phyloP scores from a whole-genome alignment of 805 yeast species.

The Komagataella mondaviorum region DNA sequence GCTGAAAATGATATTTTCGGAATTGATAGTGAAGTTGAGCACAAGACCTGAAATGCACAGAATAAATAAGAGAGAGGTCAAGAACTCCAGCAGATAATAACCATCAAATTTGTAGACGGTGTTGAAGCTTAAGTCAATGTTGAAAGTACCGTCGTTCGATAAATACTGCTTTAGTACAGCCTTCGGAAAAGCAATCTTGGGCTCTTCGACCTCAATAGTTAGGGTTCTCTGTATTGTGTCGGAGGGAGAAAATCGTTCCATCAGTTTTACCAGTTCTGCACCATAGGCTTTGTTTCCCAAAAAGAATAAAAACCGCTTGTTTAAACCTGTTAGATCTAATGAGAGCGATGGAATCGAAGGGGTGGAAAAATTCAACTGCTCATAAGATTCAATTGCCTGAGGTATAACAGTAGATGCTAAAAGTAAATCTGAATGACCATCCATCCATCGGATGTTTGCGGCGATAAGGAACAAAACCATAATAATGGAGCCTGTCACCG shows the following conservation, averaged over 20 bases:
- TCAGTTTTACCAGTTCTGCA: slow-evolving; percentile 8
- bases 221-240: slow-evolving; percentile 4
- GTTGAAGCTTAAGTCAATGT: slow-evolving; percentile 8
- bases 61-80: slow-evolving; percentile 35
- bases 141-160: slow-evolving; percentile 5
- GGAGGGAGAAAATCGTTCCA: not conserved
- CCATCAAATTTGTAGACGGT: slow-evolving; percentile 30
- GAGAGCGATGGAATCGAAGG: not conserved
- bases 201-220: slow-evolving; percentile 13
- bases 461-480: slow-evolving; percentile 14
- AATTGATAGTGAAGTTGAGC: slow-evolving; percentile 23
- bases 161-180: slow-evolving; percentile 2
- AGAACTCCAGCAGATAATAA: slow-evolving; percentile 42
- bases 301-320: slow-evolving; percentile 9
- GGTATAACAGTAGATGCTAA: not conserved
- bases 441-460: slow-evolving; percentile 21
- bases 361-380: not conserved
- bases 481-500: slow-evolving; percentile 16
- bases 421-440: slow-evolving; percentile 6
- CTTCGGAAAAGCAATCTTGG: slow-evolving; percentile 9
- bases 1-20: slow-evolving; percentile 7
- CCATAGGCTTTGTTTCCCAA: slow-evolving; percentile 16
- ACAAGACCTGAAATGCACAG: slow-evolving; percentile 32
- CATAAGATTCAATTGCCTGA: not conserved
- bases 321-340: not conserved